Conservation (phyloP, 1,284 basidiomycete genomes). For the Ceratobasidium sp. region DNA sequence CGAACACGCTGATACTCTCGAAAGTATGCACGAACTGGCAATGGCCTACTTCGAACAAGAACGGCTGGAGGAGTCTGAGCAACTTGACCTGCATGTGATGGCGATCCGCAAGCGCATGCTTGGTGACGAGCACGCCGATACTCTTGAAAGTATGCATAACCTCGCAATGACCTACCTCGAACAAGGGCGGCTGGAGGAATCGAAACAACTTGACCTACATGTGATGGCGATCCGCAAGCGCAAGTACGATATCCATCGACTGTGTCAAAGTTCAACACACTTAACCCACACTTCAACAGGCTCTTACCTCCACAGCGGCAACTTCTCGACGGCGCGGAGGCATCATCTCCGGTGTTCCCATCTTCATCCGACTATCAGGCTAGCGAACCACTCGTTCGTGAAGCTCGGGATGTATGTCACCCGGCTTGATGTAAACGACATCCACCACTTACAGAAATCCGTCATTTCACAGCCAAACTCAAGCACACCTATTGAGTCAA, state of each 20-base stretch:
- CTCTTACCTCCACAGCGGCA: not conserved
- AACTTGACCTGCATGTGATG: not conserved
- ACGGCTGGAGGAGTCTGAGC: not conserved
- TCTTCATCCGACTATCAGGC: too few species aligned
- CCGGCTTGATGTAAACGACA: too few species aligned
- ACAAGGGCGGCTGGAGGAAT: not conserved
- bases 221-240: not conserved
- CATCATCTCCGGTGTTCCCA: too few species aligned
- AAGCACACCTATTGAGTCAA: too few species aligned
- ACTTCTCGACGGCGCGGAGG: too few species aligned
- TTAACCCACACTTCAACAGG: not conserved
- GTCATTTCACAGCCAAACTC: too few species aligned
- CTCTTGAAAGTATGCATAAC: conserved; percentile 4
- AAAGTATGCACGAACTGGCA: not conserved
- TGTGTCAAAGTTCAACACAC: not conserved
- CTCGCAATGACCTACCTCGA: not conserved
- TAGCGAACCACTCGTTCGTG: too few species aligned
- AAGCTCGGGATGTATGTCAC: too few species aligned
- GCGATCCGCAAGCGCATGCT: not conserved
- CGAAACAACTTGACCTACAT: not conserved
- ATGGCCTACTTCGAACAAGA: not conserved
- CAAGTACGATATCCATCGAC: not conserved
- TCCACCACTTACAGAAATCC: too few species aligned
- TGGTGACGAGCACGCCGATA: not conserved
- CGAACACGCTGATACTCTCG: not conserved